A percentile compares a stretch with the other conserved stretches of the same genome.
Conservation (phyloP, 805 yeast genomes). For the Candida qinlingensis region DNA sequence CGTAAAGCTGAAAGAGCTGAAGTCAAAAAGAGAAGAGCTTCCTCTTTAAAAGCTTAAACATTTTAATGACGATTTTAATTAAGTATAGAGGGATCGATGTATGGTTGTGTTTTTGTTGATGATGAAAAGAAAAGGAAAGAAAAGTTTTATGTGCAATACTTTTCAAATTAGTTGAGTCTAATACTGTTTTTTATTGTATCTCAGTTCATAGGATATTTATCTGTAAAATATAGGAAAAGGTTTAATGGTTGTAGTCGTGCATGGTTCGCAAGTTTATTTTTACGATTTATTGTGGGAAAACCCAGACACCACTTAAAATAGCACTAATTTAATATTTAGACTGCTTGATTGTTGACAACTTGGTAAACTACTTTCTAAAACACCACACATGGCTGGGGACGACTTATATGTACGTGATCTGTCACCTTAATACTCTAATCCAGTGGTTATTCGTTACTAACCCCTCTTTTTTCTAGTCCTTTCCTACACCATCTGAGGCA, state of each 20-base stretch:
- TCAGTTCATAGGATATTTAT: slow-evolving; percentile 8
- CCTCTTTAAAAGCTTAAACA: slow-evolving; percentile 83
- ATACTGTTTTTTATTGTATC: slow-evolving; percentile 5
- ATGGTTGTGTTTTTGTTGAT: slow-evolving; percentile 3
- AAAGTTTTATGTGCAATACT: slow-evolving; percentile 4
- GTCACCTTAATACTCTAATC: background rate
- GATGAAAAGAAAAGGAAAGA: slow-evolving; percentile 2
- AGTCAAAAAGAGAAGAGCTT: slow-evolving; percentile 99
- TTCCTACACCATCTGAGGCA: slow-evolving; percentile 28
- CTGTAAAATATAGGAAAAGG: slow-evolving; percentile 9
- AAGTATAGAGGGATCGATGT: background rate
- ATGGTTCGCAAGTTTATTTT: no score
- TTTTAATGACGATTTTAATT: slow-evolving; percentile 21
- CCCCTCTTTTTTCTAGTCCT: slow-evolving; percentile 14
- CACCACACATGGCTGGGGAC: slow-evolving; percentile 22
- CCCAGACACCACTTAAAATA: slow-evolving; percentile 1
- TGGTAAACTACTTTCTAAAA: no score
- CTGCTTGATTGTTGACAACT: background rate
- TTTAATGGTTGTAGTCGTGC: background rate
- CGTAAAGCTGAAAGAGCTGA: slow-evolving; percentile 98
- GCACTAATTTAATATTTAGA: background rate
- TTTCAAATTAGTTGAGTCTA: slow-evolving; percentile 2
- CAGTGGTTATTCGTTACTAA: background rate
- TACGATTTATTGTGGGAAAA: background rate
- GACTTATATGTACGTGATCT: slow-evolving; percentile 19